Percentiles rank a stretch among this genome's conserved stretches.
Evolutionary conservation across 2,329 filamentous ascomycete genomes (phyloP).

Genomic region (Botryotinia convoluta): DNA sequence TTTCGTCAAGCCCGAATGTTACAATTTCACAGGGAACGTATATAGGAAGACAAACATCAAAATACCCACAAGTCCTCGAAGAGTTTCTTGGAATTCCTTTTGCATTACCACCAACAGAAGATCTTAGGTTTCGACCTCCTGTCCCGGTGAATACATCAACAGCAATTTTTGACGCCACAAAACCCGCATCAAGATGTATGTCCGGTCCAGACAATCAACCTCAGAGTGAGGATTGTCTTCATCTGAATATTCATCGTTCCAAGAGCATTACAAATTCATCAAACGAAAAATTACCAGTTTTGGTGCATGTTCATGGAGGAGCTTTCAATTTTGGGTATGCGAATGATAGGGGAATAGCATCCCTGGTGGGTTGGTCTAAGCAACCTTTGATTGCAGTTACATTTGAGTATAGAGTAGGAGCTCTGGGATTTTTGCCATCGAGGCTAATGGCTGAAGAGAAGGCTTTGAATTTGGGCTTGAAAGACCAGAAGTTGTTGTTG

Average conservation of each 20-base stretch:
- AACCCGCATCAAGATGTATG: slow-evolving; percentile 38
- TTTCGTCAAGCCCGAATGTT: slow-evolving; percentile 18
- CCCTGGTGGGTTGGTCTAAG: slow-evolving; percentile 56
- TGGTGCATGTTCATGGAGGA: slow-evolving; percentile 63
- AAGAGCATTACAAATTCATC: slow-evolving; percentile 28
- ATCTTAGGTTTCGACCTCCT: slow-evolving; percentile 45
- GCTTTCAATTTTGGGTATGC: slow-evolving; percentile 57
- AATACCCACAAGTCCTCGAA: slow-evolving; percentile 35
- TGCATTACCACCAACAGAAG: slow-evolving; percentile 46
- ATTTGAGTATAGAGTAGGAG: slow-evolving; percentile 62
- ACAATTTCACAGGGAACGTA: slow-evolving; percentile 33
- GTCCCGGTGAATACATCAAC: slow-evolving; percentile 26
- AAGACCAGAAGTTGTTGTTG: slow-evolving; percentile 58
- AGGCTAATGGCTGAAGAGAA: slow-evolving; percentile 53
- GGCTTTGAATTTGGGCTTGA: slow-evolving; percentile 61
- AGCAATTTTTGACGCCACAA: slow-evolving; percentile 40
- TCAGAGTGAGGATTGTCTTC: slow-evolving; percentile 51
- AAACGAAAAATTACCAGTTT: slow-evolving; percentile 45
- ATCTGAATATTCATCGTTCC: slow-evolving; percentile 48
- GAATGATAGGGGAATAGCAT: slow-evolving; percentile 44
- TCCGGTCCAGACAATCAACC: slow-evolving; percentile 22
- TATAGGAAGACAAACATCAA: slow-evolving; percentile 26
- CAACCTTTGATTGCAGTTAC: slow-evolving; percentile 55
- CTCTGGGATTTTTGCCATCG: slow-evolving; percentile 67
- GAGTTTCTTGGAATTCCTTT: slow-evolving; percentile 51